Conservation (phyloP, 441 rosid species). For the Cnidoscolus chayamansa region DNA sequence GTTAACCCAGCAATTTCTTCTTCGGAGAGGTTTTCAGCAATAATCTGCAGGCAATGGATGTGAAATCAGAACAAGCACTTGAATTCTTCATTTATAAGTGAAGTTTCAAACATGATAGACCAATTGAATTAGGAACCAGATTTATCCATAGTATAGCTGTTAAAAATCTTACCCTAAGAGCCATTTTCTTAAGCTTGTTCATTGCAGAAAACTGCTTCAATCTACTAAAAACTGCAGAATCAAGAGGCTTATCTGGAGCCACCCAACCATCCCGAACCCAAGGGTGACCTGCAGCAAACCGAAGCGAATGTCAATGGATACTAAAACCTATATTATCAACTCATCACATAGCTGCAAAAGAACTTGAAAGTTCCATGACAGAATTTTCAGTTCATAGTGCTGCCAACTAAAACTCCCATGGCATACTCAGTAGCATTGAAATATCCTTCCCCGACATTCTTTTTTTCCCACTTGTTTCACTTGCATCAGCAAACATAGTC, state of each 20-base stretch:
- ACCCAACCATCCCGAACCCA: slow-evolving; percentile 83
- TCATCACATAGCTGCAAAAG: not conserved
- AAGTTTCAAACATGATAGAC: not conserved
- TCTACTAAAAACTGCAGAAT: slow-evolving; percentile 81
- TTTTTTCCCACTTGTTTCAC: too few species aligned
- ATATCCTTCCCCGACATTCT: too few species aligned
- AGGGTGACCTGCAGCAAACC: slow-evolving; percentile 68
- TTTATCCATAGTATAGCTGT: not conserved
- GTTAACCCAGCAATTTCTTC: slow-evolving; percentile 91
- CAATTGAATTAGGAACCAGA: not conserved
- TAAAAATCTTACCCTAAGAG: slow-evolving; percentile 58
- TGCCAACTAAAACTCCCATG: too few species aligned
- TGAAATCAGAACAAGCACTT: not conserved
- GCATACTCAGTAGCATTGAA: too few species aligned
- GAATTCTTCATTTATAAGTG: not conserved
- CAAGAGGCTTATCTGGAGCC: slow-evolving; percentile 91
- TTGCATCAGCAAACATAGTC: too few species aligned
- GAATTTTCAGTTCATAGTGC: not conserved
- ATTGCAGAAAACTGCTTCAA: slow-evolving; percentile 92
- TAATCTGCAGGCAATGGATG: slow-evolving; percentile 43
- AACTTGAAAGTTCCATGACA: not conserved
- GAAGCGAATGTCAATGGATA: not conserved
- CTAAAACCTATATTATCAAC: not conserved
- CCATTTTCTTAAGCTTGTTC: slow-evolving; percentile 96
- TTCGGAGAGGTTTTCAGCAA: slow-evolving; percentile 84